Percentiles rank a stretch among this genome's conserved stretches.
Evolutionary conservation across 2,329 filamentous ascomycete species (phyloP).

Genomic region (Pseudovirgaria hyperparasitica): DNA sequence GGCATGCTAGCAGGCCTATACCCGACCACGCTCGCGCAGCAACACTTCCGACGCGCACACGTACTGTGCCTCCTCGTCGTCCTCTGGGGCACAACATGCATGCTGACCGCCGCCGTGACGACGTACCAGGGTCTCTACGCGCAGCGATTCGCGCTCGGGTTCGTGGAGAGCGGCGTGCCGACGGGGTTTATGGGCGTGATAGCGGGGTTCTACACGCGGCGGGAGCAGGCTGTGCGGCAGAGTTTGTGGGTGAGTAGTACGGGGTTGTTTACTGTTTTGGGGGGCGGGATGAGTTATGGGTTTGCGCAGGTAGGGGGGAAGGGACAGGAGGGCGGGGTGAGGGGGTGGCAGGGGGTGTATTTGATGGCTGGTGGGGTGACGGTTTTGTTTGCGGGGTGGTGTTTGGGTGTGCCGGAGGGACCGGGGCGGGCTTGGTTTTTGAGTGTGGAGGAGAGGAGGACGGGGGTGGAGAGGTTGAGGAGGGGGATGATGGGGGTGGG

Average conservation of each 20-base stretch:
- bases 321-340: conserved; percentile 22
- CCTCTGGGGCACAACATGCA: conserved; percentile 54
- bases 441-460: conserved; percentile 46
- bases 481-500: conserved; percentile 51
- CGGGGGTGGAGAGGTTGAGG: conserved; percentile 51
- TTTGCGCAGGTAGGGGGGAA: conserved; percentile 21
- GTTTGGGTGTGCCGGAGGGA: conserved; percentile 53
- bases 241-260: conserved; percentile 15
- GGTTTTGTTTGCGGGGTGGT: conserved; percentile 50
- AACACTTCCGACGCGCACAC: conserved; percentile 52
- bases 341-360: conserved; percentile 60
- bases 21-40: conserved; percentile 58
- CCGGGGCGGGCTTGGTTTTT: conserved; percentile 59
- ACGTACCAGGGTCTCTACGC: conserved; percentile 48
- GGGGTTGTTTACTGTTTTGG: conserved; percentile 14
- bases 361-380: conserved; percentile 51
- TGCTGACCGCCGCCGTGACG: conserved; percentile 55
- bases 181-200: conserved; percentile 46
- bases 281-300: conserved; percentile 12
- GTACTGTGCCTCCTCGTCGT: conserved; percentile 52
- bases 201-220: conserved; percentile 26
- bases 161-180: conserved; percentile 43
- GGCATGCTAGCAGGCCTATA: conserved; percentile 65
- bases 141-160: conserved; percentile 43
- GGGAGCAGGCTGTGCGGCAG: conserved; percentile 23